phyloP scores from a whole-genome alignment of 179 eudicot species.

The Beta macrorhiza region DNA sequence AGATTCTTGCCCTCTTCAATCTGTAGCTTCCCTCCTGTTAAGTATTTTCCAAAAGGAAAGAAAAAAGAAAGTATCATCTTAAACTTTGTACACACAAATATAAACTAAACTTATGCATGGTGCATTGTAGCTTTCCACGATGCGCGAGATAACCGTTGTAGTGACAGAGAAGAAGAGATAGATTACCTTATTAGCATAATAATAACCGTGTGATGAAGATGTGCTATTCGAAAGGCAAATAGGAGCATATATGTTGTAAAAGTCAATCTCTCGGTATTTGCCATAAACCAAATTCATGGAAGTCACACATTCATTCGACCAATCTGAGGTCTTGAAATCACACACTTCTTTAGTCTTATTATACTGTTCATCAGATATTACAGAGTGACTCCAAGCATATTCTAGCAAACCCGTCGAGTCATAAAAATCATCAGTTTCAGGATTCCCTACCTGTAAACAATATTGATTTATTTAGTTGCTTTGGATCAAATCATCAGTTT shows the following conservation, averaged over 20 bases:
- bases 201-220: slow-evolving; percentile 19
- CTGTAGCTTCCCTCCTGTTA: slow-evolving; percentile 35
- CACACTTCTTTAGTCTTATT: slow-evolving; percentile 40
- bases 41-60: background rate
- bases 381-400: slow-evolving; percentile 76
- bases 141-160: background rate
- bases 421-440: slow-evolving; percentile 53
- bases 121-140: background rate
- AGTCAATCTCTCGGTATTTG: slow-evolving; percentile 54
- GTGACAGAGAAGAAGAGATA: background rate
- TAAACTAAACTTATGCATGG: background rate
- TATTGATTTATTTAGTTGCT: background rate
- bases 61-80: background rate
- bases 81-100: background rate
- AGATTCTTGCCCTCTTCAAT: slow-evolving; percentile 31
- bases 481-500: background rate
- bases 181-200: slow-evolving; percentile 24
- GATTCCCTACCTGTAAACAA: slow-evolving; percentile 60
- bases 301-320: slow-evolving; percentile 42
- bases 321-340: slow-evolving; percentile 42
- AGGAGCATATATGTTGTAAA: slow-evolving; percentile 66
- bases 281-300: slow-evolving; percentile 43
- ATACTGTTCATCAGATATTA: slow-evolving; percentile 49
- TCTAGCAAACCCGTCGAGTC: slow-evolving; percentile 63
- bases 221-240: slow-evolving; percentile 42